Base-by-base conservation (phyloP, 306 rosid species). In the Trichosanthes cucumerina region DNA sequence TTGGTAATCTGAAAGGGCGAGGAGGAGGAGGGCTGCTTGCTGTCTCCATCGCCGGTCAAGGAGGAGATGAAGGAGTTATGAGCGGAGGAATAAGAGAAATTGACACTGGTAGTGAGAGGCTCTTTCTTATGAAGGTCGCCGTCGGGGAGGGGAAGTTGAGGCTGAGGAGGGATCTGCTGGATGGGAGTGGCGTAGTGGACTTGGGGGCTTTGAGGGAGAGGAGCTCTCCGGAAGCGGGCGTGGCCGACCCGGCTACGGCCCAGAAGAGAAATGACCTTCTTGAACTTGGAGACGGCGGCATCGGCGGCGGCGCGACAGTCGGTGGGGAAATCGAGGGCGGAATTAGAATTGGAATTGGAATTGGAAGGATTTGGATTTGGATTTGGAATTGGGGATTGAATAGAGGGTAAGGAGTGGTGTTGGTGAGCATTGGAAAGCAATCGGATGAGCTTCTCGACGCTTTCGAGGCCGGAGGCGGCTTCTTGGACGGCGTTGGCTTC, bases 171-270 rank as follows among this genome's bases (percentile, higher is more conserved):
- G 90, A 93, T 90, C 88, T 89, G 98, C 87, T 89, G 94, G 69
- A 93, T 79, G 80, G 98, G 94, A 28, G 89, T 90, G 1, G 90
- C 93, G 28, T 83, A 80, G 77, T 69, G 88, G 49, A 84, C 74
- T 58, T 58, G 84, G 3, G 76, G n/a, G 4, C 82, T 72, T 6
- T 11, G 59, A 5, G 69, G 15, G 36, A 90, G 38, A 46, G 97
- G 97, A 24, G 90, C 96, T 75, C 97, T 75, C 39, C 97, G 75
- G 80, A 94, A 94, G 0, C 98, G 93, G 39, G 98, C 97, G 53
- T 92, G 98, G 13, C 98, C 98, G 33, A 92, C 88, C 36, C 97
- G 84, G 63, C 88, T 87, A 49, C 91, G 91, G 73, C 91, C 97
- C 14, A 93, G 88, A 19, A 92, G 93, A 33, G 98, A 92, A 82